Conservation (phyloP, 108 stramenopile genomes). For the Epithemia pelagica region DNA sequence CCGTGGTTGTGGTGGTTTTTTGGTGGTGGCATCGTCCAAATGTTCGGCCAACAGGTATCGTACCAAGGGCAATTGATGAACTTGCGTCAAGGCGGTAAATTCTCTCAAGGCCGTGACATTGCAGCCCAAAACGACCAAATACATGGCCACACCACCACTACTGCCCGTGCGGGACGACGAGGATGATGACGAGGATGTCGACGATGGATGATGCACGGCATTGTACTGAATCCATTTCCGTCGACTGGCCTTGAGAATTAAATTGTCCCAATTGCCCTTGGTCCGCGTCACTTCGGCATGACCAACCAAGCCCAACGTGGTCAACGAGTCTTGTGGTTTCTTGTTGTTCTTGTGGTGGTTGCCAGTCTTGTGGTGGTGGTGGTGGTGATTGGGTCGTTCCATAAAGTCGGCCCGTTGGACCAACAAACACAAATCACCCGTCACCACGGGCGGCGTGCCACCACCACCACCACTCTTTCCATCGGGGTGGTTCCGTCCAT, state of each 20-base stretch:
- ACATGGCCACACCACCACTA: conserved; percentile 32
- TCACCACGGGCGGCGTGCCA: neutral
- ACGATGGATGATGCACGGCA: neutral
- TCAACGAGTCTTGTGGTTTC: conserved; percentile 2
- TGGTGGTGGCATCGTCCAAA: conserved; percentile 5
- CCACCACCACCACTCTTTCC: conserved; percentile 5
- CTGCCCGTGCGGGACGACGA: neutral
- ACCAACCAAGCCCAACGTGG: conserved; percentile 49
- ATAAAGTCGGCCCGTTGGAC: neutral
- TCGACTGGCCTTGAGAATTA: conserved; percentile 58
- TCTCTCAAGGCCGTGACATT: conserved; percentile 76
- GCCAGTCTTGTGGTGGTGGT: too few species aligned
- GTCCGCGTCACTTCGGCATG: conserved; percentile 49
- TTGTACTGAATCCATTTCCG: conserved; percentile 48
- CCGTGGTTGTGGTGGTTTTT: neutral
- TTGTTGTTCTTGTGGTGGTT: neutral
- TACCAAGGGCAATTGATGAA: conserved; percentile 57
- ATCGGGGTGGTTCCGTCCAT: too few species aligned
- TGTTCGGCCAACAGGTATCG: conserved; percentile 55
- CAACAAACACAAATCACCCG: neutral
- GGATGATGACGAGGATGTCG: neutral
- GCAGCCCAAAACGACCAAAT: conserved; percentile 51
- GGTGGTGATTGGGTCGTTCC: neutral
- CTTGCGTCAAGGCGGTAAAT: conserved; percentile 71
- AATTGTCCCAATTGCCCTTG: conserved; percentile 35